Conservation (phyloP, 1,284 basidiomycete genomes). For the Kwoniella shivajii region DNA sequence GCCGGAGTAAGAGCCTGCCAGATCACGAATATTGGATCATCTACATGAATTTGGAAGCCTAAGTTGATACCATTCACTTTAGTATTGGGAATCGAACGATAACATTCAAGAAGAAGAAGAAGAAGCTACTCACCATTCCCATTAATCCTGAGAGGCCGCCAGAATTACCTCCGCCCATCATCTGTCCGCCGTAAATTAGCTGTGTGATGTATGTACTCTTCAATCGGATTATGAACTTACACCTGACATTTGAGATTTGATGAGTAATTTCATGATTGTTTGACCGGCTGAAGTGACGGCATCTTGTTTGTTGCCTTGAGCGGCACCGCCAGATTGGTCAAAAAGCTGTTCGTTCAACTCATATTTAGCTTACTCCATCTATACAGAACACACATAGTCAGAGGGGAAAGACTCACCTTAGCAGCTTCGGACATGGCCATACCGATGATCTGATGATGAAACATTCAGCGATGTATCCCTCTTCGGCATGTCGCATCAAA, state of each 20-base stretch:
- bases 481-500: not conserved
- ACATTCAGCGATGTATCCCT: not conserved
- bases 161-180: conserved; percentile 63
- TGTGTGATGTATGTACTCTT: not conserved
- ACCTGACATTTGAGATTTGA: conserved; percentile 52
- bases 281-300: conserved; percentile 77
- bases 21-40: no score
- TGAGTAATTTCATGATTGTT: conserved; percentile 80
- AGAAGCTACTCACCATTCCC: conserved; percentile 57
- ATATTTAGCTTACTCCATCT: no score
- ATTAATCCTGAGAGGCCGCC: conserved; percentile 66
- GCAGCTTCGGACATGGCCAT: conserved; percentile 74
- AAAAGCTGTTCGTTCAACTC: conserved; percentile 72
- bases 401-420: conserved; percentile 36
- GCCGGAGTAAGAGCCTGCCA: no score
- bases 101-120: not conserved
- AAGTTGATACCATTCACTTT: not conserved
- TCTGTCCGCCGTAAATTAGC: no score
- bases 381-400: no score
- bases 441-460: conserved; percentile 65
- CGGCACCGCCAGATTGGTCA: conserved; percentile 67
- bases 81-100: not conserved
- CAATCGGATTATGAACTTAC: conserved; percentile 33
- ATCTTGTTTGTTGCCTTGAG: conserved; percentile 71
- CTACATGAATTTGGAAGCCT: conserved; percentile 28